phyloP scores from a whole-genome alignment of 495 filamentous ascomycete genomes.

The Talaromyces thailandensis region DNA sequence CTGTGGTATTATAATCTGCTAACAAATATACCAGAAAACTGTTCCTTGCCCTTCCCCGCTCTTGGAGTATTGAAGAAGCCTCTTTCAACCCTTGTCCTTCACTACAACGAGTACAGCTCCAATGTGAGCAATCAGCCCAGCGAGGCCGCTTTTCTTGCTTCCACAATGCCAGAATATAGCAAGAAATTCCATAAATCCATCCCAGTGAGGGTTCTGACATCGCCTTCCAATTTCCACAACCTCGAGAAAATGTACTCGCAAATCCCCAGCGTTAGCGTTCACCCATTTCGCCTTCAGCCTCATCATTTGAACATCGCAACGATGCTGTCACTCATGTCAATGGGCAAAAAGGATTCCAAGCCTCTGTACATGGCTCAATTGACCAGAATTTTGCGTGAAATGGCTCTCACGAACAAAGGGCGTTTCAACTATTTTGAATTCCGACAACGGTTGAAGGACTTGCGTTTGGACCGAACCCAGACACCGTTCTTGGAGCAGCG shows the following conservation, averaged over 20 bases:
- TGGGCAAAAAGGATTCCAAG: conserved; percentile 14
- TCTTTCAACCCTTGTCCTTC: conserved; percentile 55
- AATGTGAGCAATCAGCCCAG: conserved; percentile 43
- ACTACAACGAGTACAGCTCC: conserved; percentile 53
- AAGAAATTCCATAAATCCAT: conserved; percentile 19
- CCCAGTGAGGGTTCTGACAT: conserved; percentile 52
- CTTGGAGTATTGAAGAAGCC: conserved; percentile 33
- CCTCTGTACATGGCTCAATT: conserved; percentile 17
- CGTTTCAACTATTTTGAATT: conserved; percentile 45
- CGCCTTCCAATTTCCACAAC: conserved; percentile 46
- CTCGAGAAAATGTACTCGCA: conserved; percentile 34
- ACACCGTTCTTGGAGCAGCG: conserved; percentile 26
- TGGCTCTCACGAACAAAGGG: conserved; percentile 39
- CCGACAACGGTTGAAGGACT: conserved; percentile 11
- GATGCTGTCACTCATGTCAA: conserved; percentile 59
- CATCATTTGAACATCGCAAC: conserved; percentile 51
- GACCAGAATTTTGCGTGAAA: conserved; percentile 47
- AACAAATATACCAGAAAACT: conserved; percentile 35
- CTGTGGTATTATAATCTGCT: background rate
- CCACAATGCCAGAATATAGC: conserved; percentile 21
- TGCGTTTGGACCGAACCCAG: conserved; percentile 18
- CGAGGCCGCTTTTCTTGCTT: conserved; percentile 59
- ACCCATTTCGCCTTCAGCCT: conserved; percentile 46
- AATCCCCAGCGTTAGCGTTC: conserved; percentile 22
- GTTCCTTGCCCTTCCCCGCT: conserved; percentile 28